Conservation (phyloP, 768 basidiomycete species). For the Pisolithus sp. region DNA sequence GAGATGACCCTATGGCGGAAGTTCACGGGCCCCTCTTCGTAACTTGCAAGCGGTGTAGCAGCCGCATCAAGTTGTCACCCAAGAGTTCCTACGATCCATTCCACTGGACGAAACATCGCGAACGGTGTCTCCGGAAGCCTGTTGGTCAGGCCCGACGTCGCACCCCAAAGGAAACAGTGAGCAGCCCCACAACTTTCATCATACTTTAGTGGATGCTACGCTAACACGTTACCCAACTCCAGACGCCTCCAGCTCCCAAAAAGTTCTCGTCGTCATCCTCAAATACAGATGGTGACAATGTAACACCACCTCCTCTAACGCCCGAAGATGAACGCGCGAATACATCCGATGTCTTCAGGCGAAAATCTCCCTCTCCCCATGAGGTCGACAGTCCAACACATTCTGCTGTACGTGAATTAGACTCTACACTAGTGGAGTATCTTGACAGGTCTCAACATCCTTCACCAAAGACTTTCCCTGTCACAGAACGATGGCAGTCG, state of each 20-base stretch:
- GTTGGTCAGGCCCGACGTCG: constrained; percentile 17
- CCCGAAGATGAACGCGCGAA: constrained; percentile 27
- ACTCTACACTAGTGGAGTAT: constrained; percentile 18
- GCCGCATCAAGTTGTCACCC: constrained; percentile 55
- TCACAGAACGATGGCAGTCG: constrained; percentile 26
- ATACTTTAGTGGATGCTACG: not conserved
- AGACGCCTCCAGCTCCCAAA: constrained; percentile 17
- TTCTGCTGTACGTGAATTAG: constrained; percentile 19
- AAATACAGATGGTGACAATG: constrained; percentile 25
- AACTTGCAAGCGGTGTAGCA: constrained; percentile 49
- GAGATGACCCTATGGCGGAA: constrained; percentile 47
- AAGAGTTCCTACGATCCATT: constrained; percentile 62
- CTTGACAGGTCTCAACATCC: constrained; percentile 19
- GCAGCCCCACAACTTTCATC: not conserved
- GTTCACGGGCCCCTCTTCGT: constrained; percentile 47
- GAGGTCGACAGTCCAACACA: constrained; percentile 12
- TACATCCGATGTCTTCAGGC: constrained; percentile 16
- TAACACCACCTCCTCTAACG: constrained; percentile 31
- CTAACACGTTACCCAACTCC: constrained; percentile 3
- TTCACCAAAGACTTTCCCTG: constrained; percentile 17
- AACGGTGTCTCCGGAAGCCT: constrained; percentile 48
- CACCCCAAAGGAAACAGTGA: constrained; percentile 20
- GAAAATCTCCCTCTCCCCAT: constrained; percentile 19
- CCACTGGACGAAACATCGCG: constrained; percentile 63
- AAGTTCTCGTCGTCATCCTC: constrained; percentile 23